Base-by-base conservation (phyloP, 2,329 filamentous ascomycete species). In the Bipolaris gigantea region DNA sequence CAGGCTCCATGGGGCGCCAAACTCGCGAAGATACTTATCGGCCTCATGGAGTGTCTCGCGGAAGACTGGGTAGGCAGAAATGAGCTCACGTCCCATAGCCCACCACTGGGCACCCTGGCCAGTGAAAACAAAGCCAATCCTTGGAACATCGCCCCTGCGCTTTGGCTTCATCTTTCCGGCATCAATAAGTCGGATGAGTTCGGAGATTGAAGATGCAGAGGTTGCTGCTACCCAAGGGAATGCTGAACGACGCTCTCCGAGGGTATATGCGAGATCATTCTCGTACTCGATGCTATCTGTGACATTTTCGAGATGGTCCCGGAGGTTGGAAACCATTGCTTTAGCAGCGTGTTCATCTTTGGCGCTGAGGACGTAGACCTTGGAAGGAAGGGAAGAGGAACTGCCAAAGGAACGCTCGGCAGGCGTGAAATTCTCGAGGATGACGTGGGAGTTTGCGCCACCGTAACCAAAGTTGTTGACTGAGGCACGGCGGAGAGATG, bases 1-100 rank as follows among this genome's bases (percentile, higher is more conserved):
- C 19, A 65, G 25, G 19, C 18, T 38, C 48, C 49, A 52, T 16
- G 25, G 6, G 19, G 35, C 18, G 10, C 27, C 42, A 21, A 39
- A 13, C 13, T 47, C 15, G 23, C 33, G 33, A 4, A 39, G 13
- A 3, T 6, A 16, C 6, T 6, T 23, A 3, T 38, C 44, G 6
- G 15, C 21, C 11, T 19, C 42, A 1, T 74, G 62, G 0, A 81
- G 55, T 0, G 5, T 66, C 69, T 53, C 72, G 59, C 41, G 27
- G 27, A 44, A 44, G 5, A 36, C 33, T 0, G 32, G 43, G 5
- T 23, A 46, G 7, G 32, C 11, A 10, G 8, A 7, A 2, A 36
- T 23, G 11, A 48, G 45, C 21, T 48, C 45, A 4, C 34, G 34
- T 6, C 45, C 45, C 45, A 48, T 48, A 1, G 45, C 34, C 9